These are phyloP conservation scores for peach (Prunus persica) DNA, from an alignment of 306 rosid species.

Conservation along the genomic window DNA sequence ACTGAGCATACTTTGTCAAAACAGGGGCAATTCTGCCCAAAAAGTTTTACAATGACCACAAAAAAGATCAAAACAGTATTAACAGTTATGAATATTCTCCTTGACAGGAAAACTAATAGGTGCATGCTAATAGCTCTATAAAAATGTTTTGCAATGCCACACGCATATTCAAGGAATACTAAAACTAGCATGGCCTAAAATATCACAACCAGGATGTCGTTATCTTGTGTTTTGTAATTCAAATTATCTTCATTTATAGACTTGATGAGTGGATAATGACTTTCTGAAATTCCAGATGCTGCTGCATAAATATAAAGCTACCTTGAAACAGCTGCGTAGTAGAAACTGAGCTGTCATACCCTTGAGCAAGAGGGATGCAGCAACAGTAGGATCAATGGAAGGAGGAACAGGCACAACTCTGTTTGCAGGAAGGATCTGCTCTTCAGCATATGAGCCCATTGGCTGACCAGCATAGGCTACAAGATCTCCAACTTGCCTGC, in stretches of 20 bases:
- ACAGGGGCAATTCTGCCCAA: not conserved
- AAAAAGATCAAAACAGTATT: not conserved
- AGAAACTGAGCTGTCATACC: too few relatives aligned
- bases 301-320: too few relatives aligned
- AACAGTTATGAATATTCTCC: not conserved
- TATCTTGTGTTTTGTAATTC: not conserved
- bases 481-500: constrained; percentile 70
- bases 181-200: not conserved
- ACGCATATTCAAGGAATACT: not conserved
- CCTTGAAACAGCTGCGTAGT: too few relatives aligned
- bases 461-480: constrained; percentile 71
- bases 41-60: too few relatives aligned
- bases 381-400: too few relatives aligned
- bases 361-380: too few relatives aligned
- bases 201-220: not conserved
- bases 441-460: constrained; percentile 63
- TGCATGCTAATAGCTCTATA: not conserved
- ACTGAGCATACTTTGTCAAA: not conserved
- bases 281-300: too few relatives aligned
- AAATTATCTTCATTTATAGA: not conserved
- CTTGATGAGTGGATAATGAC: too few relatives aligned
- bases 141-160: not conserved
- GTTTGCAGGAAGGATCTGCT: too few relatives aligned
- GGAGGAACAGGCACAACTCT: too few relatives aligned
- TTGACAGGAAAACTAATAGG: not conserved